These are phyloP conservation scores for Trichoderma parareesei DNA, from an alignment of 495 filamentous ascomycete species.

Conservation along the genomic window DNA sequence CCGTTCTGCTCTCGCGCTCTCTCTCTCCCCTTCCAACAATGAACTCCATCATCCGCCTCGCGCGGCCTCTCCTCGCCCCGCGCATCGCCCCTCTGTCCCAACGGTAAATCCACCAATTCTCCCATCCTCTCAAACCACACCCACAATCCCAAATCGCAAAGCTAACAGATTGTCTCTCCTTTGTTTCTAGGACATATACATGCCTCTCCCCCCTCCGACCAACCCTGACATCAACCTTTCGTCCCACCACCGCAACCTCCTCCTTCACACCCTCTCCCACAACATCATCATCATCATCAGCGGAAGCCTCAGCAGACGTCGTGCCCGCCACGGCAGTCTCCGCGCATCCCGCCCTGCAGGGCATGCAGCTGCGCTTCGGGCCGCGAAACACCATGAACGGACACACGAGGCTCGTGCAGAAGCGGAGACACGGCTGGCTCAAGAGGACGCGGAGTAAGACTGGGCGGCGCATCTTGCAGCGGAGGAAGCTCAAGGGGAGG, in stretches of 20 bases:
- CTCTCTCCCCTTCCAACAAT: background rate
- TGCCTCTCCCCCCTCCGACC: constrained; percentile 12
- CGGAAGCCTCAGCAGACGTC: constrained; percentile 21
- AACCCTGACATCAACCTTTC: constrained; percentile 11
- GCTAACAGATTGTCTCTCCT: constrained; percentile 8
- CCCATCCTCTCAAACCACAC: no score
- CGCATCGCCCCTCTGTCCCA: constrained; percentile 1
- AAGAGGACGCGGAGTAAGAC: constrained; percentile 29
- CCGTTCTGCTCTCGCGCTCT: background rate
- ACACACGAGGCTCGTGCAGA: constrained; percentile 37
- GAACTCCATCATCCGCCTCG: constrained; percentile 9
- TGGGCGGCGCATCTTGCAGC: constrained; percentile 31
- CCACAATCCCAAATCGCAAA: background rate
- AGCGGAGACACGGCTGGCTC: constrained; percentile 40
- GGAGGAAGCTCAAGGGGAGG: constrained; percentile 33
- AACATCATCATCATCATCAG: background rate
- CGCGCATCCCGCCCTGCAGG: constrained; percentile 30
- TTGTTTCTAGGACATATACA: constrained; percentile 5
- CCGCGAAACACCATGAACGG: constrained; percentile 37
- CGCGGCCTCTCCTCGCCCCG: background rate
- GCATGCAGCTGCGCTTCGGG: constrained; percentile 36
- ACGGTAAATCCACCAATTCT: background rate
- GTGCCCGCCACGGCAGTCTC: constrained; percentile 29
- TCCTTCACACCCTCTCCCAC: constrained; percentile 11
- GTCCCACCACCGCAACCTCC: constrained; percentile 12